A percentile compares a stretch with the other conserved stretches of the same genome.
Evolutionary conservation across 2,329 filamentous ascomycete species (phyloP).

Genomic region (Sporothrix globosa): DNA sequence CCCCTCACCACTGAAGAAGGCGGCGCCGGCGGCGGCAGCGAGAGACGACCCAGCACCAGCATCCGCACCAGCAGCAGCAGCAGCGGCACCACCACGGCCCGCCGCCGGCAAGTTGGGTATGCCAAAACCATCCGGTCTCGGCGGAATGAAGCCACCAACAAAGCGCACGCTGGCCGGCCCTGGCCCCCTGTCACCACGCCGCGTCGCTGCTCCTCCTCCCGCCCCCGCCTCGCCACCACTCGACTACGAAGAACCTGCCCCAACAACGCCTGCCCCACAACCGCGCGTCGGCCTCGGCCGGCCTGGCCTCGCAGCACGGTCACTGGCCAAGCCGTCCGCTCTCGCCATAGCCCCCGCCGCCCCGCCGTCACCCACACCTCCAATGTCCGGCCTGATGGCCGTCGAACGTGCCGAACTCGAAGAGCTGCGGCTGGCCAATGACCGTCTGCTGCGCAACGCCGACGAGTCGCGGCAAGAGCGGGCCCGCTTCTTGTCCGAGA

Average conservation of each 20-base stretch:
- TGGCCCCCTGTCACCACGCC: slow-evolving; percentile 56
- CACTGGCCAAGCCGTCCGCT: slow-evolving; percentile 73
- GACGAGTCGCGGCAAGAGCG: slow-evolving; percentile 84
- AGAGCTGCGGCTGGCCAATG: slow-evolving; percentile 81
- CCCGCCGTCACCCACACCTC: slow-evolving; percentile 59
- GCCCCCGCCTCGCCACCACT: slow-evolving; percentile 54
- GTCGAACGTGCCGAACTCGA: slow-evolving; percentile 92
- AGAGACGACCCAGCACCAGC: slow-evolving; percentile 51
- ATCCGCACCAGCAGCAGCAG: slow-evolving; percentile 52
- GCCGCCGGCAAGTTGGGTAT: slow-evolving; percentile 57
- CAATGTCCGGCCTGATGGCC: slow-evolving; percentile 66
- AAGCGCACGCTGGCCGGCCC: slow-evolving; percentile 58
- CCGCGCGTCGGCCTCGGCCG: slow-evolving; percentile 66
- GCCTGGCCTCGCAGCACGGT: slow-evolving; percentile 82
- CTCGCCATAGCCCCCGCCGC: slow-evolving; percentile 58
- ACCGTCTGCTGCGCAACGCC: slow-evolving; percentile 71
- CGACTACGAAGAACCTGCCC: slow-evolving; percentile 58
- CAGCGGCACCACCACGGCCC: slow-evolving; percentile 60
- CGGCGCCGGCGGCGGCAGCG: slow-evolving; percentile 45
- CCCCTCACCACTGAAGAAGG: slow-evolving; percentile 51
- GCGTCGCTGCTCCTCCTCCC: slow-evolving; percentile 46
- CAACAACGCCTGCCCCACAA: slow-evolving; percentile 58
- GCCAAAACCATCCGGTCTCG: slow-evolving; percentile 56
- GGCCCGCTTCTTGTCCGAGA: slow-evolving; percentile 78
- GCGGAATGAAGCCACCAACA: slow-evolving; percentile 63